These are phyloP conservation scores for Urostyla sp. DNA, from an alignment of 73 alveolate genomes.

Conservation along the genomic window DNA sequence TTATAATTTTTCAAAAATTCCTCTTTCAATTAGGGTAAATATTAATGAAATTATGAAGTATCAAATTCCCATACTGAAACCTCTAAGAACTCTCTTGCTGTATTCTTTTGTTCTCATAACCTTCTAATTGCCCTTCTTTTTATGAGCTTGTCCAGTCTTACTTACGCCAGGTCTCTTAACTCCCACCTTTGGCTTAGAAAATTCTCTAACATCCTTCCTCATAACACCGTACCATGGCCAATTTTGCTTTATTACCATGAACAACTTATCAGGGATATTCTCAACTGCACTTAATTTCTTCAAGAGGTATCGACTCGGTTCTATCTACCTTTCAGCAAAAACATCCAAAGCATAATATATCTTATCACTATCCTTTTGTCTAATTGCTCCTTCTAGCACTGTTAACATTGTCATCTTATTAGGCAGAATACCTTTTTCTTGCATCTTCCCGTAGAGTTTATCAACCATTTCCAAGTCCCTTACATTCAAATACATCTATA, in stretches of 20 bases:
- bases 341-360: not conserved
- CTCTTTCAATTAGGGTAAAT: too few relatives aligned
- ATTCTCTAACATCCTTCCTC: not conserved
- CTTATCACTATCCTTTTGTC: constrained; percentile 7
- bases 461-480: constrained; percentile 35
- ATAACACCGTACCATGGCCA: not conserved
- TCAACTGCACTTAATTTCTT: constrained; percentile 11
- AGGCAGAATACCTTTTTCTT: constrained; percentile 42
- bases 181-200: constrained; percentile 17
- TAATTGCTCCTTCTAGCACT: constrained; percentile 5
- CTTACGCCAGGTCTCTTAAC: not conserved
- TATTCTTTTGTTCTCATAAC: too few relatives aligned
- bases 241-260: constrained; percentile 37
- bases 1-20: too few relatives aligned
- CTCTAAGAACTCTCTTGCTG: too few relatives aligned
- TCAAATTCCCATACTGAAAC: too few relatives aligned
- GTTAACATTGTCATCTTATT: constrained; percentile 35
- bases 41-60: too few relatives aligned
- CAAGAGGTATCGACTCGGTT: constrained; percentile 22
- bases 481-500: constrained; percentile 1
- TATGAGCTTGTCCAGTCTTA: too few relatives aligned
- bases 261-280: constrained; percentile 61
- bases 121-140: too few relatives aligned
- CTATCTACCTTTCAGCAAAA: constrained; percentile 3
- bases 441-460: constrained; percentile 18